Evolutionary conservation across 768 basidiomycete species (phyloP).

Genomic region (Boletus reticulatus): DNA sequence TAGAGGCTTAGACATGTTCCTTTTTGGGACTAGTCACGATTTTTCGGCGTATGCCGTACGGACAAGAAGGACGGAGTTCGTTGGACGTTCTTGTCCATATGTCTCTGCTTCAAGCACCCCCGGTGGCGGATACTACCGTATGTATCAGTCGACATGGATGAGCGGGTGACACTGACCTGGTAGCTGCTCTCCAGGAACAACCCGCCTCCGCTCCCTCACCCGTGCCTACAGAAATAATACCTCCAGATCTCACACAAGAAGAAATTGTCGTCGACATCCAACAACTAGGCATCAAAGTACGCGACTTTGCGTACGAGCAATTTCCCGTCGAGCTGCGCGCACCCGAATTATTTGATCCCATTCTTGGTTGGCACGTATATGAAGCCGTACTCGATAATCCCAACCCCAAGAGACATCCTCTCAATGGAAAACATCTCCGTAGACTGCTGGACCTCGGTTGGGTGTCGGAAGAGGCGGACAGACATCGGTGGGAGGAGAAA

Average conservation of each 20-base stretch:
- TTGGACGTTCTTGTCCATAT: slow-evolving; percentile 9
- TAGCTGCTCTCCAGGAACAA: neutral
- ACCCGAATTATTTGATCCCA: slow-evolving; percentile 30
- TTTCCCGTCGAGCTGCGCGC: slow-evolving; percentile 16
- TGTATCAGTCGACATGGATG: neutral
- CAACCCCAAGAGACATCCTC: slow-evolving; percentile 13
- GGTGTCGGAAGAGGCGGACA: slow-evolving; percentile 22
- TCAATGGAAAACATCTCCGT: slow-evolving; percentile 27
- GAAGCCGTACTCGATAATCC: slow-evolving; percentile 25
- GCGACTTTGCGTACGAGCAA: slow-evolving; percentile 32
- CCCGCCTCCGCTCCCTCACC: slow-evolving; percentile 28
- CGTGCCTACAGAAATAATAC: slow-evolving; percentile 33
- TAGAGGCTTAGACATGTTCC: too few species aligned
- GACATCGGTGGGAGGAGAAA: slow-evolving; percentile 22
- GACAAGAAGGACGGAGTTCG: slow-evolving; percentile 6
- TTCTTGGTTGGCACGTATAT: slow-evolving; percentile 31
- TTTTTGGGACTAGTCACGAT: too few species aligned
- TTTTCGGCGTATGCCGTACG: too few species aligned
- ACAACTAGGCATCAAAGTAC: slow-evolving; percentile 27
- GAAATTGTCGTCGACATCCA: slow-evolving; percentile 35
- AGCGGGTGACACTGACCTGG: neutral
- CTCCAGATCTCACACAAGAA: slow-evolving; percentile 31
- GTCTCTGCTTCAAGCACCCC: slow-evolving; percentile 6
- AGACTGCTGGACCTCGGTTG: slow-evolving; percentile 30
- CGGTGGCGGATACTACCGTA: slow-evolving; percentile 27